phyloP scores from a whole-genome alignment of 179 eudicot genomes.

The Silene coronaria region DNA sequence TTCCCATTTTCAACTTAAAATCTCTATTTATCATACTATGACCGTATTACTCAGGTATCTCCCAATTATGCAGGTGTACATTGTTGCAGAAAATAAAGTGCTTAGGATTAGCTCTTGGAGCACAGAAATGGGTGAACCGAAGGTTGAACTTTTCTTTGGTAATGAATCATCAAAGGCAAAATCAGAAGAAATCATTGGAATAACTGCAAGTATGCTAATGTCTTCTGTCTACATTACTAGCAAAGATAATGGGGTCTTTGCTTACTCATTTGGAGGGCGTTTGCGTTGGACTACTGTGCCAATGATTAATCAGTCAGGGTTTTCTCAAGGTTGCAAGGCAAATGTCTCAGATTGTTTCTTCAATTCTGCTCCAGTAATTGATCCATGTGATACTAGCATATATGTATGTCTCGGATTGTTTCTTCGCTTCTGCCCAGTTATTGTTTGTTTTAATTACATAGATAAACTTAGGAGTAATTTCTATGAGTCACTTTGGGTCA shows the following conservation, averaged over 20 bases:
- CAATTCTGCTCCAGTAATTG: slow-evolving; percentile 60
- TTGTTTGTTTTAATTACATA: background rate
- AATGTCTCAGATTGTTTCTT: slow-evolving; percentile 63
- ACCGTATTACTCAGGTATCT: background rate
- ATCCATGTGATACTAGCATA: slow-evolving; percentile 79
- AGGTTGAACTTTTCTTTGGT: slow-evolving; percentile 56
- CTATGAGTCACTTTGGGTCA: background rate
- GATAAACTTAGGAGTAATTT: background rate
- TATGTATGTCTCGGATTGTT: slow-evolving; percentile 36
- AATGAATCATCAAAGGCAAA: slow-evolving; percentile 38
- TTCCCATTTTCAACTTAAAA: background rate
- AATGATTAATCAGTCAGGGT: slow-evolving; percentile 50
- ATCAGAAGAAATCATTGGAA: slow-evolving; percentile 59
- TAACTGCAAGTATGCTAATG: slow-evolving; percentile 49
- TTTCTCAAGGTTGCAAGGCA: slow-evolving; percentile 73
- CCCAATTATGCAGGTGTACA: slow-evolving; percentile 55
- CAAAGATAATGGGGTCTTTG: slow-evolving; percentile 56
- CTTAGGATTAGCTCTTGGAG: slow-evolving; percentile 42
- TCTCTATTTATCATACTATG: background rate
- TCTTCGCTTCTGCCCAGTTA: too few relatives aligned
- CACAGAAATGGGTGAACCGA: slow-evolving; percentile 36
- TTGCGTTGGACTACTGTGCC: slow-evolving; percentile 66
- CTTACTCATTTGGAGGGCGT: slow-evolving; percentile 47
- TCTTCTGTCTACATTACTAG: slow-evolving; percentile 61
- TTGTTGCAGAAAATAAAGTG: slow-evolving; percentile 78